Evolutionary conservation across 495 filamentous ascomycete genomes (phyloP), one percentile per base, ranked within the genome.

Genomic region (Astrothelium macrocarpum): DNA sequence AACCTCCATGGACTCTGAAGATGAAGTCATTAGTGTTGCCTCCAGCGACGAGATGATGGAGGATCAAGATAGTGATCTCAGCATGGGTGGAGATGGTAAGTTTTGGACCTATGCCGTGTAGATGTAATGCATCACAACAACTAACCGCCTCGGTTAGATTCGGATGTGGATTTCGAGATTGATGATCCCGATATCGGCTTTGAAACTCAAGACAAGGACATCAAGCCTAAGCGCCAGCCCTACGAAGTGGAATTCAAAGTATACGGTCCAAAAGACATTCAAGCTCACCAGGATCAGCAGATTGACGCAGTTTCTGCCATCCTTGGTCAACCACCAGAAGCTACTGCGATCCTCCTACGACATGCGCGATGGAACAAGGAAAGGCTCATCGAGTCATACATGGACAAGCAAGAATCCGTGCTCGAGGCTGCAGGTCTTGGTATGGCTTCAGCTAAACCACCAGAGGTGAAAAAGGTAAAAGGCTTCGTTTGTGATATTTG

Each of bases 291-390:
- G 74, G 84, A 91, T 68, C 80, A 84, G 46, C 87, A 97, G 70
- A 81, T 97, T 62, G 82, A 87, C 69, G 93, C 96, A 71, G 90
- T 96, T 32, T 90, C 91, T 60, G 85, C 84, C 76, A 91, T 98
- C 62, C 79, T 97, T 1, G 88, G 90, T 18, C 82, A 96, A 68
- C 85, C 88, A 11, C 87, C 90, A 68, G 94, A 96, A 77, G 87
- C 90, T 62, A 84, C 86, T 0, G 95, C 91, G 1, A 96, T 98
- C 43, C 78, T 98, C 11, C 78, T 98, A 58, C 88, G 94, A 58
- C 84, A 90, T 72, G 87, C 88, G 56, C 82, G 90, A 68, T 98
- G 94, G 94, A 96, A 96, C 73, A 93, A 95, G 71, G 94, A 98
- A 71, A 84, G 89, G 36, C 74, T 98, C 66, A 92, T 97, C 34